These are phyloP conservation scores for Balamuthia mandrillaris DNA, from an alignment of 208 protist genomes.

Conservation along the genomic window DNA sequence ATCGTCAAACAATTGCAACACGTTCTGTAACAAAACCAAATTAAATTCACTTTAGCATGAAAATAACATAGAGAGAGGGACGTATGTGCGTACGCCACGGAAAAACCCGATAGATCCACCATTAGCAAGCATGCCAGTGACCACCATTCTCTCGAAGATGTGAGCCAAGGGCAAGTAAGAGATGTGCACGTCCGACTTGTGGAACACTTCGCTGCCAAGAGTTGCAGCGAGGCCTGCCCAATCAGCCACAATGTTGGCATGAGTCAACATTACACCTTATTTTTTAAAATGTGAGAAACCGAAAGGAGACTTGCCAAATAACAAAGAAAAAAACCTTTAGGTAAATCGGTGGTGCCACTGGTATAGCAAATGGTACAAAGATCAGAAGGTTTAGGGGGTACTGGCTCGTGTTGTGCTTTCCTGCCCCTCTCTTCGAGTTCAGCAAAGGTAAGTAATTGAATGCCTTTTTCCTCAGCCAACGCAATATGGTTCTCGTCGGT, in stretches of 20 bases:
- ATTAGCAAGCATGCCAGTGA: not conserved
- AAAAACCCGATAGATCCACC: slow-evolving; percentile 71
- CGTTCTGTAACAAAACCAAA: slow-evolving; percentile 53
- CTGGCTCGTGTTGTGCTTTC: not conserved
- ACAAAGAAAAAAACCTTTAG: slow-evolving; percentile 55
- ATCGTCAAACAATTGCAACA: slow-evolving; percentile 69
- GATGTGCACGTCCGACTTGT: slow-evolving; percentile 56
- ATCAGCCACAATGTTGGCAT: slow-evolving; percentile 54
- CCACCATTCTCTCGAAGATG: slow-evolving; percentile 68
- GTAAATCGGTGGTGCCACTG: slow-evolving; percentile 67
- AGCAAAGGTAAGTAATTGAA: slow-evolving; percentile 22
- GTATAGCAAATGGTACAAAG: slow-evolving; percentile 64
- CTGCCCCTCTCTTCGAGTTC: slow-evolving; percentile 39
- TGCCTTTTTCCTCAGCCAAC: not conserved
- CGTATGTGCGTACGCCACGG: slow-evolving; percentile 39
- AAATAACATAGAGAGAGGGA: too few relatives aligned
- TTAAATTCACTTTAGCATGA: not conserved
- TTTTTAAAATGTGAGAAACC: not conserved
- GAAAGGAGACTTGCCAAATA: not conserved
- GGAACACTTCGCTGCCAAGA: not conserved
- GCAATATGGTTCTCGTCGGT: not conserved
- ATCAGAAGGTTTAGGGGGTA: slow-evolving; percentile 39
- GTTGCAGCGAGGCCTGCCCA: not conserved
- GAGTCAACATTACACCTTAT: slow-evolving; percentile 59
- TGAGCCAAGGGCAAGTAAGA: slow-evolving; percentile 80